A percentile compares a stretch with the other conserved stretches of the same genome.
Evolutionary conservation across 371 early-diverging fungal genomes (phyloP).

Genomic region (Mortierella sp.): DNA sequence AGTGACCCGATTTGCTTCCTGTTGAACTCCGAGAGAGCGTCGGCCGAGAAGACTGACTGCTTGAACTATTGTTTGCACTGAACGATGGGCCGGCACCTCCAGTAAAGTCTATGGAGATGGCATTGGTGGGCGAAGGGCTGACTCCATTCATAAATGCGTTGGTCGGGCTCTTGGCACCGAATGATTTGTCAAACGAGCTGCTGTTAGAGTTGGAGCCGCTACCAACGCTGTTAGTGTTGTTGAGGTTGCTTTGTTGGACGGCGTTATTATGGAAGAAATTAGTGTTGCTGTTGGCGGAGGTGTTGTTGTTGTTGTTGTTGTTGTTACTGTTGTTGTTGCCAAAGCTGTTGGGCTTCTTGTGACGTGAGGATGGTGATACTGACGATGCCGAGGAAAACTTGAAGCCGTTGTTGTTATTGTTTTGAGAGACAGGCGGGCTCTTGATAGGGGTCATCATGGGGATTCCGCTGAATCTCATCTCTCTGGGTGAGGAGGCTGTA

Average conservation of each 20-base stretch:
- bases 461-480: constrained; percentile 53
- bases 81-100: constrained; percentile 25
- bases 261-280: constrained; percentile 36
- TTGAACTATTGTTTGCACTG: constrained; percentile 16
- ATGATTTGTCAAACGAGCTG: neutral
- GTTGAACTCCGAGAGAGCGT: constrained; percentile 52
- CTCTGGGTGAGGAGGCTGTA: constrained; percentile 52
- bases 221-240: constrained; percentile 1
- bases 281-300: constrained; percentile 24
- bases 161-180: constrained; percentile 31
- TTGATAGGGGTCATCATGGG: constrained; percentile 58
- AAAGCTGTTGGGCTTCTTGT: constrained; percentile 25
- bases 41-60: constrained; percentile 23
- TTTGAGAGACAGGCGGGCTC: constrained; percentile 46
- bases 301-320: constrained; percentile 19
- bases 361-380: constrained; percentile 45
- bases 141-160: constrained; percentile 37
- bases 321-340: constrained; percentile 23
- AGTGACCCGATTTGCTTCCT: constrained; percentile 46
- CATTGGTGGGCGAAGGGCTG: constrained; percentile 49
- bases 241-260: constrained; percentile 7
- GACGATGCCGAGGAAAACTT: constrained; percentile 39
- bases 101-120: constrained; percentile 51
- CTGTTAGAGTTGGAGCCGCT: constrained; percentile 11
- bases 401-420: constrained; percentile 18